These are phyloP conservation scores for Malassezia sympodialis DNA, from an alignment of 1,284 basidiomycete genomes.

Conservation along the genomic window DNA sequence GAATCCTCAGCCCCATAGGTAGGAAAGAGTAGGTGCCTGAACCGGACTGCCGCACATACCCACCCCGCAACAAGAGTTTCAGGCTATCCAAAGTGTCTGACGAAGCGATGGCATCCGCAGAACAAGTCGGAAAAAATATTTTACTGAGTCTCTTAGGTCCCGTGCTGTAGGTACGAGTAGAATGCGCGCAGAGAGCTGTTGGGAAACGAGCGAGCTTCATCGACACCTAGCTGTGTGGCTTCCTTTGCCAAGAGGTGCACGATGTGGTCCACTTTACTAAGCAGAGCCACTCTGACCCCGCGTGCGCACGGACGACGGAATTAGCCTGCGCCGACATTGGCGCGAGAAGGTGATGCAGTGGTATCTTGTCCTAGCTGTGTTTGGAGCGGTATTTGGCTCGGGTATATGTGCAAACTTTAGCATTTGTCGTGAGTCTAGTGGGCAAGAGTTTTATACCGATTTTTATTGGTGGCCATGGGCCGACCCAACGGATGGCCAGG, in stretches of 20 bases:
- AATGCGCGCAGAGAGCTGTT: not conserved
- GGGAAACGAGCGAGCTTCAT: not conserved
- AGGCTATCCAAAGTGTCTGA: constrained; percentile 18
- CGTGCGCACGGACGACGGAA: not conserved
- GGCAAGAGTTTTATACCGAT: constrained; percentile 30
- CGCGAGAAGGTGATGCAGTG: not conserved
- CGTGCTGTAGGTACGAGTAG: not conserved
- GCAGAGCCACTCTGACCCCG: not conserved
- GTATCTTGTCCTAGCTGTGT: not conserved
- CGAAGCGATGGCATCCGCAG: constrained; percentile 1
- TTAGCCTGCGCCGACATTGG: too few species aligned
- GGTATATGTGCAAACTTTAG: constrained; percentile 17
- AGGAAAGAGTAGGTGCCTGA: constrained; percentile 48
- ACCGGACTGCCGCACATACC: constrained; percentile 44
- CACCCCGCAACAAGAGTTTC: constrained; percentile 34
- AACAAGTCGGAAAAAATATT: constrained; percentile 15
- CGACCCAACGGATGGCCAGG: constrained; percentile 31
- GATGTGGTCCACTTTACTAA: not conserved
- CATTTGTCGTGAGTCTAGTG: constrained; percentile 24
- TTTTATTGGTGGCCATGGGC: constrained; percentile 30
- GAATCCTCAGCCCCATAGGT: constrained; percentile 41
- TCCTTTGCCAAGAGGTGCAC: not conserved
- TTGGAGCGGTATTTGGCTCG: not conserved
- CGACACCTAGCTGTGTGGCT: not conserved
- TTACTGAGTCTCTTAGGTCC: constrained; percentile 1